Percentiles rank a stretch among this genome's conserved stretches.
Evolutionary conservation across 768 basidiomycete genomes (phyloP).

Genomic region (Heimioporus sp.): DNA sequence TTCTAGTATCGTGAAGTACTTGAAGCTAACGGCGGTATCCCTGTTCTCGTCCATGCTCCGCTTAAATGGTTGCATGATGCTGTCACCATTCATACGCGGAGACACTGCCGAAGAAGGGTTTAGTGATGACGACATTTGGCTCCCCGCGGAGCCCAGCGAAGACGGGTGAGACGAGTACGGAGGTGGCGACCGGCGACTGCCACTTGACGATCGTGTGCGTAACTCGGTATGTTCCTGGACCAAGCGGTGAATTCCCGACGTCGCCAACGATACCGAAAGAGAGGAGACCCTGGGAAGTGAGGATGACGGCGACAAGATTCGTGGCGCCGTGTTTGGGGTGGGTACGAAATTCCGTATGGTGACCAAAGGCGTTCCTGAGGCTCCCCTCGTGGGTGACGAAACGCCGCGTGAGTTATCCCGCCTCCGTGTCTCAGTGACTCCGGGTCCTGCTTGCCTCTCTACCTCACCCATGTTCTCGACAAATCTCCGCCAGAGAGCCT

Average conservation of each 20-base stretch:
- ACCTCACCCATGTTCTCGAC: slow-evolving; percentile 44
- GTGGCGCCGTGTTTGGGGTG: slow-evolving; percentile 33
- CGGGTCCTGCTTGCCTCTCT: slow-evolving; percentile 37
- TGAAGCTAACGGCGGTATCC: slow-evolving; percentile 48
- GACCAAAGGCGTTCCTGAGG: slow-evolving; percentile 33
- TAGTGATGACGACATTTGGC: slow-evolving; percentile 18
- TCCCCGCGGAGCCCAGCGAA: slow-evolving; percentile 27
- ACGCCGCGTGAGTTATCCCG: slow-evolving; percentile 23
- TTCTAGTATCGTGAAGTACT: slow-evolving; percentile 44
- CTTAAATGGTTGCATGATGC: slow-evolving; percentile 35
- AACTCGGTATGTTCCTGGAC: slow-evolving; percentile 16
- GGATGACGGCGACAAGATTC: slow-evolving; percentile 37
- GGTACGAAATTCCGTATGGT: slow-evolving; percentile 60
- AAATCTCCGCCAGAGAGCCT: slow-evolving; percentile 62
- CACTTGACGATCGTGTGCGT: slow-evolving; percentile 13
- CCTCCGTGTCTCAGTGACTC: slow-evolving; percentile 11
- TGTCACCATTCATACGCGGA: slow-evolving; percentile 26
- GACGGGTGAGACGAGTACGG: slow-evolving; percentile 36
- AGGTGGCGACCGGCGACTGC: slow-evolving; percentile 30
- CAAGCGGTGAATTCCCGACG: slow-evolving; percentile 53
- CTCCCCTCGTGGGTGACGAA: slow-evolving; percentile 18
- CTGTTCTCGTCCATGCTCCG: slow-evolving; percentile 47
- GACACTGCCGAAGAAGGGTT: slow-evolving; percentile 17
- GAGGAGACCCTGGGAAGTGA: slow-evolving; percentile 50
- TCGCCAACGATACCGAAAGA: slow-evolving; percentile 68